Evolutionary conservation across 73 alveolate genomes (phyloP).

Genomic region (Paramecium tetraurelia): DNA sequence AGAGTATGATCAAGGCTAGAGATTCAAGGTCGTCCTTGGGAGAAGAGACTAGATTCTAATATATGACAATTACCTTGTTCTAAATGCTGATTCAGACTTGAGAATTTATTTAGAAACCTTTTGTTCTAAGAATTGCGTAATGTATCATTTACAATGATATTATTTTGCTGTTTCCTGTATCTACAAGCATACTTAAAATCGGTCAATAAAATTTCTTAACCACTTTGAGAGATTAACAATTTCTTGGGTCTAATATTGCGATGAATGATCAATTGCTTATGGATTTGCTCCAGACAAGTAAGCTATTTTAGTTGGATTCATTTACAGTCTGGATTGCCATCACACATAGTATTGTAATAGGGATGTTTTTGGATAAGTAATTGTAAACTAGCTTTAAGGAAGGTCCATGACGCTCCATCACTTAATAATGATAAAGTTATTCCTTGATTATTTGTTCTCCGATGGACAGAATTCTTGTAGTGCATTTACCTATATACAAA

Average conservation of each 20-base stretch:
- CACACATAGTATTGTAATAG: constrained; percentile 5
- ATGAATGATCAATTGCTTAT: not conserved
- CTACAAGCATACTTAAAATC: constrained; percentile 21
- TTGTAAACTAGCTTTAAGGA: not conserved
- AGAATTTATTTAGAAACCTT: not conserved
- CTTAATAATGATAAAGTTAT: not conserved
- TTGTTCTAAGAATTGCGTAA: not conserved
- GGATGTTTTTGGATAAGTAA: not conserved
- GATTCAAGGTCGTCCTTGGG: constrained; percentile 38
- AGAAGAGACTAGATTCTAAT: not conserved
- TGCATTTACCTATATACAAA: not conserved
- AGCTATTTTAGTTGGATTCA: not conserved
- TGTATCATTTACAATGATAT: not conserved
- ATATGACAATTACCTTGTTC: not conserved
- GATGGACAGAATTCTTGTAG: not conserved
- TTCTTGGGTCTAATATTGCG: constrained; percentile 33
- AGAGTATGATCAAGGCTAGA: not conserved
- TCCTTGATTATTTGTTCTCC: not conserved
- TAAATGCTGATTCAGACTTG: not conserved
- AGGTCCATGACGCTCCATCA: constrained; percentile 18
- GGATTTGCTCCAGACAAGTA: not conserved
- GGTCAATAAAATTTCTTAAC: not conserved
- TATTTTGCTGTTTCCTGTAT: not conserved
- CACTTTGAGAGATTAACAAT: not conserved
- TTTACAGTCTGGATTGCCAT: constrained; percentile 6